Conservation (phyloP, 345 rosid genomes). For the Citrus medica region DNA sequence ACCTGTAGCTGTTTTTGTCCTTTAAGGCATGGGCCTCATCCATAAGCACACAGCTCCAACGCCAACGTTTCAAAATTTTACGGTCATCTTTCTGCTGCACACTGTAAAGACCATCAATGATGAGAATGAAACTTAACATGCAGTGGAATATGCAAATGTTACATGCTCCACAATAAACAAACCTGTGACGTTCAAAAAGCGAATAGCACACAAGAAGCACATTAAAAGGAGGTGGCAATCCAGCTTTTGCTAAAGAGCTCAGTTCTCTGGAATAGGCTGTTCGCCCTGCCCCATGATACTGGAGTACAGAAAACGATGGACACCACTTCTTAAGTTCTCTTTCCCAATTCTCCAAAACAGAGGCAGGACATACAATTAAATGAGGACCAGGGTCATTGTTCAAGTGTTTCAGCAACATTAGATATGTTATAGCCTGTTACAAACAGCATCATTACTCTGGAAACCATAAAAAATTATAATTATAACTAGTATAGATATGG, state of each 20-base stretch:
- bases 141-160: slow-evolving; percentile 12
- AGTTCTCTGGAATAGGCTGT: slow-evolving; percentile 83
- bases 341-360: slow-evolving; percentile 98
- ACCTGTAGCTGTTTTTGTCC: slow-evolving; percentile 94
- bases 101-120: slow-evolving; percentile 43
- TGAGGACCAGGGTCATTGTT: slow-evolving; percentile 93
- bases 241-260: slow-evolving; percentile 69
- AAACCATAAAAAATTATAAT: background rate
- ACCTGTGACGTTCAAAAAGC: slow-evolving; percentile 97
- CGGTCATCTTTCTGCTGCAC: slow-evolving; percentile 97
- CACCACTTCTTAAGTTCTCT: slow-evolving; percentile 97
- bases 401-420: slow-evolving; percentile 69
- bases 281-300: slow-evolving; percentile 77
- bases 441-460: slow-evolving; percentile 18
- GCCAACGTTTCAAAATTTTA: slow-evolving; percentile 81
- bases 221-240: slow-evolving; percentile 85
- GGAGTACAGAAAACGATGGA: slow-evolving; percentile 89
- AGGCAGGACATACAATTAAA: slow-evolving; percentile 95
- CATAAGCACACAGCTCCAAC: slow-evolving; percentile 98
- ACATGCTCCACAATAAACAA: slow-evolving; percentile 16
- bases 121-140: slow-evolving; percentile 10
- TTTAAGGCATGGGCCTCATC: slow-evolving; percentile 98
- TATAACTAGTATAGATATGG: background rate
- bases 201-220: slow-evolving; percentile 97
- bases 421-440: slow-evolving; percentile 83